Evolutionary conservation across 371 early-diverging fungal genomes (phyloP).

Genomic region (Mortierella sp.): DNA sequence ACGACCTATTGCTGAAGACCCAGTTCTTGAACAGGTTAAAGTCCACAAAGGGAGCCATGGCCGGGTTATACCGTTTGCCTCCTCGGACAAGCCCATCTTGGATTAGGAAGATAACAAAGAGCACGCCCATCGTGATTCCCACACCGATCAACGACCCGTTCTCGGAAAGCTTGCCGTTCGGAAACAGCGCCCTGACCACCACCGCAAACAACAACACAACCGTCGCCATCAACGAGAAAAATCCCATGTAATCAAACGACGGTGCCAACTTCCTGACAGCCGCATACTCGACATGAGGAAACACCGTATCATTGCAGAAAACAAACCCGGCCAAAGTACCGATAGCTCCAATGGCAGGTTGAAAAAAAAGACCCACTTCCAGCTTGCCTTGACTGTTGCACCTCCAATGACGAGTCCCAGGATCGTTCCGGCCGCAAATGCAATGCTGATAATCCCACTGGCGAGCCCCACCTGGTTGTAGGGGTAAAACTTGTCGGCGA

Average conservation of each 20-base stretch:
- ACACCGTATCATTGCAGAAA: slow-evolving; percentile 52
- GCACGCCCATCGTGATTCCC: slow-evolving; percentile 44
- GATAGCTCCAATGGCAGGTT: slow-evolving; percentile 50
- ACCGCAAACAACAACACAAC: slow-evolving; percentile 42
- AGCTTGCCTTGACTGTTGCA: slow-evolving; percentile 47
- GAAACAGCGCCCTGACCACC: slow-evolving; percentile 47
- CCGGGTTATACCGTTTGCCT: slow-evolving; percentile 39
- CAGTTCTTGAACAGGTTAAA: slow-evolving; percentile 39
- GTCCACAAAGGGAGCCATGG: slow-evolving; percentile 44
- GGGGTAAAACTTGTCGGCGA: slow-evolving; percentile 54
- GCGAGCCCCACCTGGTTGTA: slow-evolving; percentile 56
- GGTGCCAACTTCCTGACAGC: slow-evolving; percentile 22
- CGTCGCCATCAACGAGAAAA: slow-evolving; percentile 31
- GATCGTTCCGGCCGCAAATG: slow-evolving; percentile 52
- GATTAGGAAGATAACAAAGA: slow-evolving; percentile 36
- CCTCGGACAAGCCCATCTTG: slow-evolving; percentile 43
- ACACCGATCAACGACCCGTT: slow-evolving; percentile 41
- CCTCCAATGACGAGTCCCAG: slow-evolving; percentile 53
- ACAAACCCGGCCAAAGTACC: slow-evolving; percentile 43
- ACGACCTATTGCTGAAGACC: slow-evolving; percentile 51
- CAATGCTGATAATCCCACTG: slow-evolving; percentile 54
- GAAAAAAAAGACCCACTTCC: slow-evolving; percentile 58
- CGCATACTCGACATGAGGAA: slow-evolving; percentile 42
- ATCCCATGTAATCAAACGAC: slow-evolving; percentile 49
- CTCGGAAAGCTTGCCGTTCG: slow-evolving; percentile 52